Base-by-base conservation (phyloP, 805 yeast genomes). In the Ogataea methanolica region DNA sequence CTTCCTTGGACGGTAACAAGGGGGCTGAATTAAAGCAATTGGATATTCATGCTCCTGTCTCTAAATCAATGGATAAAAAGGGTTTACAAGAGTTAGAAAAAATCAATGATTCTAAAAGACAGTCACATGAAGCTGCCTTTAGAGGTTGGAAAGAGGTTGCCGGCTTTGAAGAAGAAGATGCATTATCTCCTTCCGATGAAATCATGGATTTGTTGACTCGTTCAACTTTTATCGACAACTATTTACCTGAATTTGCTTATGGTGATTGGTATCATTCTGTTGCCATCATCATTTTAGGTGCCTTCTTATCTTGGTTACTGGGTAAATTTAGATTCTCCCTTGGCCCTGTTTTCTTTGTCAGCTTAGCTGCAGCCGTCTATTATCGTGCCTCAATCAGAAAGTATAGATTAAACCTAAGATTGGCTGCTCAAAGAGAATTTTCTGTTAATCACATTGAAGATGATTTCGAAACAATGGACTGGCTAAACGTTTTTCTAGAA, bases 231-330 rank as follows among this genome's bases (percentile, higher is more conserved):
- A 70, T 91, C 49, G 97, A 90, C 59, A 75, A 79, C 49, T 78
- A 83, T 58, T 69, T 94, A 45, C 95, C 95, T 7, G 85, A 88
- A 29, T 73, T 69, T 35, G 77, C 80, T 15, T 88, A 86, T 58
- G 99, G 99, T 45, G 98, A 94, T 62, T 94, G 99, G 99, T 94
- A 85, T 62, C 98, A 94, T 65, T 83, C 85, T 44, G 83, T 84
- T n/a, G 96, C 79, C 0, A 74, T 83, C 35, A 70, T 89, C 48
- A 72, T 85, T 31, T 63, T 76, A 21, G 89, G 85, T 6, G 90
- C 86, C 0, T 62, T 86, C 14, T 62, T 85, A 15, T 87, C 96
- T 4, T 91, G 92, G 83, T 55, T 83, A 3, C 58, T 88, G 37
- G 99, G 98, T 9, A 78, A 83, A 68, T 78, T 86, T 53, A 74